Evolutionary conservation across 1,284 basidiomycete genomes (phyloP).

Genomic region (Marasmius tenuissimus): DNA sequence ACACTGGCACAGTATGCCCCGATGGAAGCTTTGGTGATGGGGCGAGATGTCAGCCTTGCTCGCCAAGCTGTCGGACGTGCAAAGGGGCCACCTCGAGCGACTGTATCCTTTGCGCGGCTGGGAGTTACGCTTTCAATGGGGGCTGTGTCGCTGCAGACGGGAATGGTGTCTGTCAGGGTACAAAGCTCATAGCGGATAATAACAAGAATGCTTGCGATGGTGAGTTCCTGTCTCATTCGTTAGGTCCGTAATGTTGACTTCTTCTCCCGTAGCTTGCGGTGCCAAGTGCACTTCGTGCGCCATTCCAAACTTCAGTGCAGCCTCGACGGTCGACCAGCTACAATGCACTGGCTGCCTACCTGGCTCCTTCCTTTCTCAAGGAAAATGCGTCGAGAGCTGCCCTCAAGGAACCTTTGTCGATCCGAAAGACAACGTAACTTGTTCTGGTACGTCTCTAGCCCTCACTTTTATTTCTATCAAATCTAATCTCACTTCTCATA

Average conservation of each 20-base stretch:
- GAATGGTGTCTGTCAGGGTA: slow-evolving; percentile 72
- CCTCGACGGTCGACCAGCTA: slow-evolving; percentile 61
- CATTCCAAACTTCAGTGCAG: slow-evolving; percentile 67
- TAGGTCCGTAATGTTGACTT: slow-evolving; percentile 1
- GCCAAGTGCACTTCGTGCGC: slow-evolving; percentile 76
- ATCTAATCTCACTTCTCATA: slow-evolving; percentile 25
- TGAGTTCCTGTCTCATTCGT: slow-evolving; percentile 36
- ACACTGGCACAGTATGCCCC: slow-evolving; percentile 59
- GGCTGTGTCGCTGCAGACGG: slow-evolving; percentile 63
- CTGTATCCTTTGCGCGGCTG: slow-evolving; percentile 65
- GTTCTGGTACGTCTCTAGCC: slow-evolving; percentile 48
- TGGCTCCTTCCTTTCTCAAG: slow-evolving; percentile 71
- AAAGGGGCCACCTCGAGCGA: slow-evolving; percentile 65
- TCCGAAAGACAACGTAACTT: slow-evolving; percentile 69
- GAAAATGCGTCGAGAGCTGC: slow-evolving; percentile 66
- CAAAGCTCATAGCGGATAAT: slow-evolving; percentile 75
- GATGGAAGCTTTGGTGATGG: slow-evolving; percentile 63
- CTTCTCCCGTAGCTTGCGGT: slow-evolving; percentile 57
- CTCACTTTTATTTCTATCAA: slow-evolving; percentile 3
- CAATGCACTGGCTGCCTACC: slow-evolving; percentile 78
- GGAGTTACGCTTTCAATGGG: slow-evolving; percentile 61
- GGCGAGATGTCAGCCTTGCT: slow-evolving; percentile 56
- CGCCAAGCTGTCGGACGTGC: slow-evolving; percentile 69
- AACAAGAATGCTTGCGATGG: slow-evolving; percentile 78
- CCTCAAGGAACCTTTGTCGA: slow-evolving; percentile 72